These are phyloP conservation scores for Phlyctochytrium arcticum DNA, from an alignment of 192 early-diverging fungal genomes.

Conservation along the genomic window DNA sequence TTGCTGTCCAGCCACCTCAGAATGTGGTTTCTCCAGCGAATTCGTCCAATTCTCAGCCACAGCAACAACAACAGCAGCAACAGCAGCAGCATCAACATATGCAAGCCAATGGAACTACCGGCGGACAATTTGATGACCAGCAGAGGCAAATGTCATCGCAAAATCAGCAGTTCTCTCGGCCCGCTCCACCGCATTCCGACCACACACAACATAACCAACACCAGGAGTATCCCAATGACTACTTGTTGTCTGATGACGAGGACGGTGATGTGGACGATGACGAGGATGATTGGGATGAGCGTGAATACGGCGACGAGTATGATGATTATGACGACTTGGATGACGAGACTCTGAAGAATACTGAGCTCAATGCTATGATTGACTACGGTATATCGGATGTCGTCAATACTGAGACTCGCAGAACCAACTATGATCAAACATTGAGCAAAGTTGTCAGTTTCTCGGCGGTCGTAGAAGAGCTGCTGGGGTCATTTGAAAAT, in stretches of 20 bases:
- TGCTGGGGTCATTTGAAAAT: background rate
- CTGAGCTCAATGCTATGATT: constrained; percentile 37
- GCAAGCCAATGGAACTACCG: too few relatives aligned
- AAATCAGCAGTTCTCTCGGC: too few relatives aligned
- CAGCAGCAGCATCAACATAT: background rate
- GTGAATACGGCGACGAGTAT: constrained; percentile 7
- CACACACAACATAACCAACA: background rate
- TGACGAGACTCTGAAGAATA: constrained; percentile 35
- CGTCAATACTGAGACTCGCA: background rate
- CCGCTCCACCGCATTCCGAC: too few relatives aligned
- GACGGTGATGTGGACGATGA: constrained; percentile 18
- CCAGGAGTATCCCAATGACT: background rate
- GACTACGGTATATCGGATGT: constrained; percentile 13
- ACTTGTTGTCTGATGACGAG: constrained; percentile 4
- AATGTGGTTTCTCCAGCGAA: background rate
- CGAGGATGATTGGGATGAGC: constrained; percentile 12
- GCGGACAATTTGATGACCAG: too few relatives aligned
- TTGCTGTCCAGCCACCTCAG: background rate
- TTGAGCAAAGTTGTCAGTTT: constrained; percentile 7
- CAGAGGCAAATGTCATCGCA: too few relatives aligned
- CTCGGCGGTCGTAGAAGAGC: constrained; percentile 5
- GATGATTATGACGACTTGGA: constrained; percentile 26
- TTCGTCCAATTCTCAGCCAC: too few relatives aligned
- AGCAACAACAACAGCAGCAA: background rate
- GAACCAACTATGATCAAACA: too few relatives aligned